Base-by-base conservation (phyloP, 139 green algal genomes). In the Auxenochlorella pyrenoidosa region DNA sequence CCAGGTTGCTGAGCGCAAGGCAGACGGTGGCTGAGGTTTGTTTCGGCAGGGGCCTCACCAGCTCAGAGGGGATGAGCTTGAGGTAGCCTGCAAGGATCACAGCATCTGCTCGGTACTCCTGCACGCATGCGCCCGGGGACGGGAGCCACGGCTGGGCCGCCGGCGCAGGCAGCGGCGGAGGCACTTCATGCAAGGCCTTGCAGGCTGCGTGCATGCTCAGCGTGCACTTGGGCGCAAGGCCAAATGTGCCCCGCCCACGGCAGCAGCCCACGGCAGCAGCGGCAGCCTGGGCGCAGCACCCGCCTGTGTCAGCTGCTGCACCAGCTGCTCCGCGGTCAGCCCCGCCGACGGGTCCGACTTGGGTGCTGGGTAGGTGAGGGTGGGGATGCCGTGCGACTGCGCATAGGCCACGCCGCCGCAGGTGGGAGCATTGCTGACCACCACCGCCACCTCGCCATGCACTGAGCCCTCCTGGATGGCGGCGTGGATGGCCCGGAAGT, bases 51-150 rank as follows among this genome's bases (percentile, higher is more conserved):
- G 22, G 12, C 54, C 54, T 63, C 54, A 63, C 96, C 76, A 99
- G 79, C 59, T 93, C 85, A 0, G 63, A 26, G 6, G 97, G 97
- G 16, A 99, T 94, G 32, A 99, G 94, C 94, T 98, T 99, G 5
- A 99, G 87, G 89, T 98, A 99, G 30, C 97, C 97, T n/a, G 97
- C 97, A 21, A 99, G 93, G 1, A 98, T 51, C 0, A 99, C 94
- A 75, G 90, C 96, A 40, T 98, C 94, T 21, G 96, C 92, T 2
- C 30, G 28, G 47, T 71, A 54, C 32, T 86, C 82, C 82, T 86
- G 82, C 60, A 47, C 1, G 44, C 0, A 1, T 3, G 36, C 8
- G 6, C 24, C n/a, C 24, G 21, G 21, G 12, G 43, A 38, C 18
- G 30, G 2, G 63, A 36, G 21, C 63, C 32, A 13, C 24, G 60